Conservation (phyloP, 495 filamentous ascomycete genomes). For the Daldinia vernicosa region DNA sequence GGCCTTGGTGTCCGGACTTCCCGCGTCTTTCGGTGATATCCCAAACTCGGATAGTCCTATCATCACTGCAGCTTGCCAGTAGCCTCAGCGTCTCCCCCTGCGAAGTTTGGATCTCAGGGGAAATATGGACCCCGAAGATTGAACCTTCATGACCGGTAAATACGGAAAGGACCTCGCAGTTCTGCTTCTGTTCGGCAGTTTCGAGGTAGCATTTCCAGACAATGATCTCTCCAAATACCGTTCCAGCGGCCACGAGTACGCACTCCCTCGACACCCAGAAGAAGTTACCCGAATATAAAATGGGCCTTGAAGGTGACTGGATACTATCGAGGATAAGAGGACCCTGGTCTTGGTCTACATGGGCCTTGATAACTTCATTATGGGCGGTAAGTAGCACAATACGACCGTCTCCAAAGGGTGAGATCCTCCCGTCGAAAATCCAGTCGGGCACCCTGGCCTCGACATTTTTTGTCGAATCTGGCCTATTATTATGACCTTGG, state of each 20-base stretch:
- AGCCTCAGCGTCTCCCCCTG: constrained; percentile 59
- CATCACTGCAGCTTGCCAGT: constrained; percentile 93
- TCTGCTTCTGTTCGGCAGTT: constrained; percentile 8
- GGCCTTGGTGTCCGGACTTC: not conserved
- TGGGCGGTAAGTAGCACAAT: constrained; percentile 79
- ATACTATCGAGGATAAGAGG: constrained; percentile 52
- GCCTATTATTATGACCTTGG: constrained; percentile 11
- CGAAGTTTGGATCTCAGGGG: constrained; percentile 59
- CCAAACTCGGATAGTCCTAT: constrained; percentile 91
- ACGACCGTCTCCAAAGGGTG: constrained; percentile 43
- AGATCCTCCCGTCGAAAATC: constrained; percentile 79
- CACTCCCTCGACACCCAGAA: constrained; percentile 62
- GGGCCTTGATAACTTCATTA: constrained; percentile 69
- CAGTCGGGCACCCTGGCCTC: constrained; percentile 71
- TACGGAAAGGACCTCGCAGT: constrained; percentile 66
- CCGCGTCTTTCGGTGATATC: constrained; percentile 64
- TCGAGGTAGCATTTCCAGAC: constrained; percentile 77
- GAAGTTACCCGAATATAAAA: constrained; percentile 86
- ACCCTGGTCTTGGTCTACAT: constrained; percentile 29
- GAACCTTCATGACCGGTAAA: constrained; percentile 94
- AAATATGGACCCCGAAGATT: constrained; percentile 87
- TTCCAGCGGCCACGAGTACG: constrained; percentile 84
- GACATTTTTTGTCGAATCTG: constrained; percentile 6
- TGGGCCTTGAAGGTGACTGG: constrained; percentile 77
- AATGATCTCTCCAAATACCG: constrained; percentile 91